Conservation (phyloP, 2,329 filamentous ascomycete genomes). For the Xylaria sp. region DNA sequence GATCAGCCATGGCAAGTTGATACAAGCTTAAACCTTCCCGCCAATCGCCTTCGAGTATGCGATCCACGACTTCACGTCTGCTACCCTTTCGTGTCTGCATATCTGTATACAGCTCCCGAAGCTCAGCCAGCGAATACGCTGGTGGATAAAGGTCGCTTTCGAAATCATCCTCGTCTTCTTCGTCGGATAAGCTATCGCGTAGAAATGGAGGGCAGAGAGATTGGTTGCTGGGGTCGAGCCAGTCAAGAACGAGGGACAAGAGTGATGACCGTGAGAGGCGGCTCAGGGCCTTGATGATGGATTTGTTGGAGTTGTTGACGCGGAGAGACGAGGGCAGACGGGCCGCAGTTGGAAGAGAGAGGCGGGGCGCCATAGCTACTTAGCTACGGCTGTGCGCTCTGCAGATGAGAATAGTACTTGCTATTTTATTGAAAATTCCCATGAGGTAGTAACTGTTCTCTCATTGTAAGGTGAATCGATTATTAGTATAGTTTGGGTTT, state of each 20-base stretch:
- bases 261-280: constrained; percentile 78
- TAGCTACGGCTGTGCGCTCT: constrained; percentile 5
- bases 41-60: constrained; percentile 76
- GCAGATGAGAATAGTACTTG: background rate
- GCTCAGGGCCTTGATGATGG: constrained; percentile 72
- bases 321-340: constrained; percentile 77
- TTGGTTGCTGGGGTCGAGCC: constrained; percentile 76
- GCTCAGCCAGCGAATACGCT: constrained; percentile 69
- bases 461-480: background rate
- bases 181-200: constrained; percentile 54
- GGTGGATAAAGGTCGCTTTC: constrained; percentile 75
- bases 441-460: background rate
- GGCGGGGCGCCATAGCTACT: constrained; percentile 59
- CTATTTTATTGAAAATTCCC: background rate
- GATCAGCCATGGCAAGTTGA: constrained; percentile 75
- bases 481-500: too few species aligned
- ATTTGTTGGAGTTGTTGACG: constrained; percentile 71
- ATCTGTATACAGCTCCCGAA: constrained; percentile 72
- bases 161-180: constrained; percentile 65
- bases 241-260: constrained; percentile 76
- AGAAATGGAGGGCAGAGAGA: constrained; percentile 69
- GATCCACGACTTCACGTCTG: constrained; percentile 70
- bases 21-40: constrained; percentile 71
- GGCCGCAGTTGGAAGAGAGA: constrained; percentile 76
- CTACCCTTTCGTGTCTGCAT: constrained; percentile 69